Evolutionary conservation across 1,139 yeast genomes (phyloP), one percentile per base, ranked within the genome.

Genomic region (Kodamaea fungicola): DNA sequence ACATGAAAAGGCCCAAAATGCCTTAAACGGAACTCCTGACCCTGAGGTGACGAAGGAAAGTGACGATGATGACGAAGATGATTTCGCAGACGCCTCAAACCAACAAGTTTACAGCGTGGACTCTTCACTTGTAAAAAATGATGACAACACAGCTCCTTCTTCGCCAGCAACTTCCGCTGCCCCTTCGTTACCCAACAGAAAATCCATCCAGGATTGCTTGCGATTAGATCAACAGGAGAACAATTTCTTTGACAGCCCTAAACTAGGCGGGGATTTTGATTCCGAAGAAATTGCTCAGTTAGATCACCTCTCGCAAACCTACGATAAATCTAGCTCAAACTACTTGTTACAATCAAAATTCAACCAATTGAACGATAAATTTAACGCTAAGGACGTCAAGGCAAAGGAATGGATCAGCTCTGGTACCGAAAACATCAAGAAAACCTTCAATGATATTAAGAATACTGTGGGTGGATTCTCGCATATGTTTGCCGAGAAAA

Each of bases 361-460:
- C 42, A 55, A 55, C 37, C 61, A 59, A 31, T 47, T 67, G 30
- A 52, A 59, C 35, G 44, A 55, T 32, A 54, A 52, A 30, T 69
- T 64, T 42, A 51, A 55, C 19, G 46, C 54, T 28, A 68, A 65
- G 41, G 64, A 58, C 41, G 49, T 52, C 12, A 56, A 57, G 24
- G 52, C 56, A 22, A 62, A 72, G 49, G 79, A 75, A 39, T 77
- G 76, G 29, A 70, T 82, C 35, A 64, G 68, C 35, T 66, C 76
- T 2, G 90, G 94, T 10, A 74, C 80, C 12, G 71, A 69, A 38
- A 76, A 76, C 42, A 68, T 87, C 39, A 83, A 77, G 54, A 73
- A 74, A 41, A 78, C 83, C 4, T 84, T 83, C 55, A 76, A 78
- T 43, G 68, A 74, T 39, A 64, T 75, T 38, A 73, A 72, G 39